phyloP scores from a whole-genome alignment of 129 eudicot species.

The Gnaphalium uliginosum region DNA sequence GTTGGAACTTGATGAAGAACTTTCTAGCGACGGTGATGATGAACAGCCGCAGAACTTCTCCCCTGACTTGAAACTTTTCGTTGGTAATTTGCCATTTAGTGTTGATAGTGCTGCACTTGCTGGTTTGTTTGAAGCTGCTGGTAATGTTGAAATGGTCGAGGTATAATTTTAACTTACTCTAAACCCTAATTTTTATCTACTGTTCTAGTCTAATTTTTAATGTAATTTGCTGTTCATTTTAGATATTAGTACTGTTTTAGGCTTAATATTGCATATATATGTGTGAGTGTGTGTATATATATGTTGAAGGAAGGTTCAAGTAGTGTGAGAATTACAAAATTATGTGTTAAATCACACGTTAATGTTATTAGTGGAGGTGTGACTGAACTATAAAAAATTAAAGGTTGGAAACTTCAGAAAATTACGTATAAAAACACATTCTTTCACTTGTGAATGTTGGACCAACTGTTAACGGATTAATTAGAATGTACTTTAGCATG shows the following conservation, averaged over 20 bases:
- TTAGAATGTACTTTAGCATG: neutral
- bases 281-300: neutral
- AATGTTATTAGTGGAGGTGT: neutral
- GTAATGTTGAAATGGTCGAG: constrained; percentile 98
- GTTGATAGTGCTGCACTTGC: constrained; percentile 90
- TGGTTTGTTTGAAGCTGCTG: constrained; percentile 72
- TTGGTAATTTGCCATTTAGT: constrained; percentile 81
- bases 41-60: constrained; percentile 48
- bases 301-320: neutral
- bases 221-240: neutral
- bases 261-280: neutral
- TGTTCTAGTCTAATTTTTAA: neutral
- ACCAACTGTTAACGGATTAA: neutral
- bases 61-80: constrained; percentile 83
- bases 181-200: neutral
- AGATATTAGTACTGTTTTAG: neutral
- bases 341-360: neutral
- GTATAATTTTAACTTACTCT: constrained; percentile 36
- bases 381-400: neutral
- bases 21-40: constrained; percentile 33
- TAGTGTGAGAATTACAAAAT: neutral
- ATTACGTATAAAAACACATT: too few relatives aligned
- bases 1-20: constrained; percentile 41
- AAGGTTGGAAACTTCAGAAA: too few relatives aligned
- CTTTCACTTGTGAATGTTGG: too few relatives aligned